Percentiles rank a stretch among this genome's conserved stretches.
These are phyloP conservation scores for Aspergillus cavernicola DNA, from an alignment of 495 filamentous ascomycete genomes.

Conservation along the genomic window DNA sequence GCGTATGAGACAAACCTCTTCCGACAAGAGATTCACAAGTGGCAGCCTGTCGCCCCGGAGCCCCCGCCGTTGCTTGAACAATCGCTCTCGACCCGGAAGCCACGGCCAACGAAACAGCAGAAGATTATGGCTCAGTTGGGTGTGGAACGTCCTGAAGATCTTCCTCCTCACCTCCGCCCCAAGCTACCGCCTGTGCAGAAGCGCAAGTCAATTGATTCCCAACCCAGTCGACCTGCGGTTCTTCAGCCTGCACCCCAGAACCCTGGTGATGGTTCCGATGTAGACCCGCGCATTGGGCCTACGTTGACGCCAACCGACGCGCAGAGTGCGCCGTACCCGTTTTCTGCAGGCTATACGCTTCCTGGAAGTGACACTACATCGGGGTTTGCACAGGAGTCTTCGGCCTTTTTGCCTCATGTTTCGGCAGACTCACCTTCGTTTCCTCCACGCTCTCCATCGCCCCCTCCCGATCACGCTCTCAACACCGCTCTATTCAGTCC, in stretches of 20 bases:
- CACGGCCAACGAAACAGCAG: conserved; percentile 93
- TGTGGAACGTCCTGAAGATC: conserved; percentile 80
- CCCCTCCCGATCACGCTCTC: conserved; percentile 30
- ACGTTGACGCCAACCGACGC: conserved; percentile 35
- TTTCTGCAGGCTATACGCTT: conserved; percentile 41
- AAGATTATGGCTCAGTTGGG: conserved; percentile 88
- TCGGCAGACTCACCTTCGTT: conserved; percentile 38
- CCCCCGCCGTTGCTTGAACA: conserved; percentile 75
- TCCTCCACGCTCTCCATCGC: conserved; percentile 35
- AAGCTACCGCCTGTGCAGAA: conserved; percentile 64
- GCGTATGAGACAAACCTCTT: conserved; percentile 96
- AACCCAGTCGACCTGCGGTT: conserved; percentile 20
- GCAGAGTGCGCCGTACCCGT: conserved; percentile 33
- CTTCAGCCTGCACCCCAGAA: conserved; percentile 30
- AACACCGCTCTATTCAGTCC: conserved; percentile 42
- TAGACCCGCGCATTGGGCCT: conserved; percentile 26
- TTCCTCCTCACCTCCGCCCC: conserved; percentile 73
- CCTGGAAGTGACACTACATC: conserved; percentile 37
- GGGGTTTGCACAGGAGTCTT: conserved; percentile 37
- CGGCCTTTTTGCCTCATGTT: conserved; percentile 41
- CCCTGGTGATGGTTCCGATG: conserved; percentile 20
- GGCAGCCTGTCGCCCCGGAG: conserved; percentile 86
- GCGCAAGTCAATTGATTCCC: conserved; percentile 39
- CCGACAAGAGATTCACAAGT: conserved; percentile 91
- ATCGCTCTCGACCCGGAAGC: conserved; percentile 93